Percentiles rank a stretch among this genome's conserved stretches.
Evolutionary conservation across 2,329 filamentous ascomycete genomes (phyloP).

Genomic region (Aspergillus latus): DNA sequence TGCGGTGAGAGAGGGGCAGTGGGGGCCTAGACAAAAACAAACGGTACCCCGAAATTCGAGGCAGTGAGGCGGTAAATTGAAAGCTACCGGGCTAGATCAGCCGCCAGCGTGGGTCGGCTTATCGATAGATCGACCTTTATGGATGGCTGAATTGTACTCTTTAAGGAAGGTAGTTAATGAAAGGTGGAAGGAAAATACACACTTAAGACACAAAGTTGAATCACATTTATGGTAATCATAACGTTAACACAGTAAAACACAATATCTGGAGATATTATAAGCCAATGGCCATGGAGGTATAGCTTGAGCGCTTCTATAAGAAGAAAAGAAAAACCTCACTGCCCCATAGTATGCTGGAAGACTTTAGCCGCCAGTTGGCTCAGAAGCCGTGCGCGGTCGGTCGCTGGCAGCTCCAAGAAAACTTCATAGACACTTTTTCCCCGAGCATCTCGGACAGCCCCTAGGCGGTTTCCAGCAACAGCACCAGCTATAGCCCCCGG

Average conservation of each 20-base stretch:
- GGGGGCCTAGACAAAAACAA: slow-evolving; percentile 9
- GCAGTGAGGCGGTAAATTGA: slow-evolving; percentile 12
- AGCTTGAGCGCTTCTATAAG: not conserved
- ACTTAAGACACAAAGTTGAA: too few species aligned
- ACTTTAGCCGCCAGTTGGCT: slow-evolving; percentile 83
- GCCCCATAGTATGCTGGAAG: slow-evolving; percentile 54
- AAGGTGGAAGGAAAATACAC: too few species aligned
- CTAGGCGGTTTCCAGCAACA: slow-evolving; percentile 89
- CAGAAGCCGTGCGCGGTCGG: slow-evolving; percentile 76
- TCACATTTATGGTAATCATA: too few species aligned
- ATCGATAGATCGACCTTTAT: slow-evolving; percentile 26
- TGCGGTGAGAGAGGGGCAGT: slow-evolving; percentile 26
- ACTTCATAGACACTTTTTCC: slow-evolving; percentile 95
- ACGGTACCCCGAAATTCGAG: slow-evolving; percentile 8
- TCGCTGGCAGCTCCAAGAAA: slow-evolving; percentile 80
- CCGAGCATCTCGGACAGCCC: slow-evolving; percentile 81
- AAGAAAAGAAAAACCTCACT: slow-evolving; percentile 14
- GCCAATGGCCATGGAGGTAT: too few species aligned
- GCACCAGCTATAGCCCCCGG: slow-evolving; percentile 85
- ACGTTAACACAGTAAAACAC: too few species aligned
- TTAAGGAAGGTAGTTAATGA: too few species aligned
- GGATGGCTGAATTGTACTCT: too few species aligned
- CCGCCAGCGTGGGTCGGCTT: slow-evolving; percentile 16
- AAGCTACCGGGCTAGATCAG: not conserved
- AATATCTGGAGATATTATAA: not conserved